These are phyloP conservation scores for Rhynchospora pubera DNA, from an alignment of 176 grass and related monocot genomes.

Conservation along the genomic window DNA sequence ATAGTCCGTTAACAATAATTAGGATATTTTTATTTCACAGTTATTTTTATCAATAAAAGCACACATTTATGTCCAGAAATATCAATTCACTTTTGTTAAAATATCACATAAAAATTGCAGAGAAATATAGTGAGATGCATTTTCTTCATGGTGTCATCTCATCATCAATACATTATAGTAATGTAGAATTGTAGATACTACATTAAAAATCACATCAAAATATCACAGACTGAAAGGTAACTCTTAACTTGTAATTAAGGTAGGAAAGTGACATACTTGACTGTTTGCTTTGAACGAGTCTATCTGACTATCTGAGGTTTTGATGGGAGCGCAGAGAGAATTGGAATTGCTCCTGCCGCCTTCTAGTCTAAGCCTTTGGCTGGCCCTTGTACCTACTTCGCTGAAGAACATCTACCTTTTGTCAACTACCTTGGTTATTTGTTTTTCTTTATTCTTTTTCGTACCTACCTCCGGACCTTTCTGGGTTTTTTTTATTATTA, in stretches of 20 bases:
- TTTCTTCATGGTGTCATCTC: no score
- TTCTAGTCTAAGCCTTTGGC: not conserved
- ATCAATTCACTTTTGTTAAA: not conserved
- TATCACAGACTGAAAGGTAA: no score
- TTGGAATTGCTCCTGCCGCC: not conserved
- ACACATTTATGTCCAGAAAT: not conserved
- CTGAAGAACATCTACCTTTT: not conserved
- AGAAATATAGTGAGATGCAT: no score
- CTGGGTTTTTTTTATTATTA: not conserved
- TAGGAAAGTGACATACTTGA: not conserved
- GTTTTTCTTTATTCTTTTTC: not conserved
- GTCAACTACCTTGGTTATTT: not conserved
- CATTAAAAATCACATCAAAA: no score
- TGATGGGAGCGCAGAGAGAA: not conserved
- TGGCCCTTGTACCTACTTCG: constrained; percentile 1
- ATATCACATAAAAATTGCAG: no score
- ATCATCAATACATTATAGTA: no score
- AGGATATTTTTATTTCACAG: no score
- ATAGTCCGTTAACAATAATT: no score
- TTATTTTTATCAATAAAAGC: no score
- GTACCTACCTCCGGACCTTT: not conserved
- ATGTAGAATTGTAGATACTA: no score
- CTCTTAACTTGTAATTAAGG: no score
- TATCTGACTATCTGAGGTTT: not conserved
- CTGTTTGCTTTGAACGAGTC: not conserved